A percentile compares a stretch with the other conserved stretches of the same genome.
phyloP scores from a whole-genome alignment of 345 rosid genomes.

The Cardamine resedifolia region DNA sequence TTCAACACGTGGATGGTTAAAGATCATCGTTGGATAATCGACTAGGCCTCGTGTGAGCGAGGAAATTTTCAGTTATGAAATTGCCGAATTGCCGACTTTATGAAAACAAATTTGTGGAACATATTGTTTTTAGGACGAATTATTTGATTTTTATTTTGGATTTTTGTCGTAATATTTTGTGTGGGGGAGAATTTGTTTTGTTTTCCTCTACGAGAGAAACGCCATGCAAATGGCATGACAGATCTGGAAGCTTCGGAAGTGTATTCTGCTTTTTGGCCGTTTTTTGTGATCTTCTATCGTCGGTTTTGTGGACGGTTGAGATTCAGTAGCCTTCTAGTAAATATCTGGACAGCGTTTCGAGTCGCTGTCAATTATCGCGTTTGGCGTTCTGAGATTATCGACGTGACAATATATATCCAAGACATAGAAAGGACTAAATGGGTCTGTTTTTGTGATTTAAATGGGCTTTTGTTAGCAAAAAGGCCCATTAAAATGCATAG shows the following conservation, averaged over 20 bases:
- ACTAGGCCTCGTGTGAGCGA: constrained; percentile 20
- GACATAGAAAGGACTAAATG: not conserved
- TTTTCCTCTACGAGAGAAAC: not conserved
- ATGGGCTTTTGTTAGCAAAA: not conserved
- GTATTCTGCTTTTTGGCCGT: not conserved
- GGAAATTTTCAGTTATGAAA: constrained; percentile 12
- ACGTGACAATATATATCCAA: not conserved
- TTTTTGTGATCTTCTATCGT: constrained; percentile 2
- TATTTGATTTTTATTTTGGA: not conserved
- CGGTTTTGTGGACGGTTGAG: constrained; percentile 9
- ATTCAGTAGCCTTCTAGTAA: not conserved
- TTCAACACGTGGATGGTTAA: constrained; percentile 22
- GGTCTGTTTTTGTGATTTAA: not conserved
- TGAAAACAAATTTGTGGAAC: constrained; percentile 17
- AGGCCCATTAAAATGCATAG: not conserved
- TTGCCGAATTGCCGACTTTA: constrained; percentile 9
- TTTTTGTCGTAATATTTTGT: constrained; percentile 3
- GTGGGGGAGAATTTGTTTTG: not conserved
- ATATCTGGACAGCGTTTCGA: constrained; percentile 15
- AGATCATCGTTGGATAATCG: not conserved
- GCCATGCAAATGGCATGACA: constrained; percentile 21
- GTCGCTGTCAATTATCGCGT: not conserved
- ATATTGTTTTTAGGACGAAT: no score
- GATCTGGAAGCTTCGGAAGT: constrained; percentile 6
- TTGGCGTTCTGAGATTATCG: not conserved